Conservation (phyloP, 371 early-diverging fungal species). For the Mortierella sp. region DNA sequence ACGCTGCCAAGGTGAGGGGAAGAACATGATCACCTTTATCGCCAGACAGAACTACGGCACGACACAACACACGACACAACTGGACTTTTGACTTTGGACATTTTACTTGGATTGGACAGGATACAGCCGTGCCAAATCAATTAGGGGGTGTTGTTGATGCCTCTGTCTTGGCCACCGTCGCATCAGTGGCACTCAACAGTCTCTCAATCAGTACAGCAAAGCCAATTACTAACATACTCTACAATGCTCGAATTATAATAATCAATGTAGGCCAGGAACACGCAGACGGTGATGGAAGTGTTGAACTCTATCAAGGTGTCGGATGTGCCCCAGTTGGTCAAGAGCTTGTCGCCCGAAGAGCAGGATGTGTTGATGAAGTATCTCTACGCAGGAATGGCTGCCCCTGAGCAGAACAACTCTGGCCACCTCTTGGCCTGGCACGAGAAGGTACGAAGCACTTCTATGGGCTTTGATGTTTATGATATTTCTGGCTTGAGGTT, state of each 20-base stretch:
- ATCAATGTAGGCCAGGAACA: constrained; percentile 70
- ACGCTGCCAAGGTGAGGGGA: constrained; percentile 76
- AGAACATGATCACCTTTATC: neutral
- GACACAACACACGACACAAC: neutral
- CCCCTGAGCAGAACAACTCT: constrained; percentile 88
- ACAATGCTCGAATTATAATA: neutral
- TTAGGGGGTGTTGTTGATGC: neutral
- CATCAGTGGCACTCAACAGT: neutral
- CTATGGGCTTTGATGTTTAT: neutral
- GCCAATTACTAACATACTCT: neutral
- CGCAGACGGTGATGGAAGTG: constrained; percentile 85
- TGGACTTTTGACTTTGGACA: neutral
- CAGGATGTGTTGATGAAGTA: constrained; percentile 92
- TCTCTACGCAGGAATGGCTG: constrained; percentile 90
- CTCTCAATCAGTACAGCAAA: neutral
- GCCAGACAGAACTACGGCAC: neutral
- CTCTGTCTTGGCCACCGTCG: too few species aligned
- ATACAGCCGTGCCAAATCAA: neutral
- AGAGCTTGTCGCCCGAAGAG: constrained; percentile 70
- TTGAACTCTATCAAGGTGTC: constrained; percentile 76
- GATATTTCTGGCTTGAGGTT: neutral
- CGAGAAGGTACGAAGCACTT: constrained; percentile 77
- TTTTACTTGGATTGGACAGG: neutral
- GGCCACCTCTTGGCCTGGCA: constrained; percentile 91
- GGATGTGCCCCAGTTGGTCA: constrained; percentile 77